Conservation (phyloP, 495 filamentous ascomycete genomes). For the Penicillium herquei region DNA sequence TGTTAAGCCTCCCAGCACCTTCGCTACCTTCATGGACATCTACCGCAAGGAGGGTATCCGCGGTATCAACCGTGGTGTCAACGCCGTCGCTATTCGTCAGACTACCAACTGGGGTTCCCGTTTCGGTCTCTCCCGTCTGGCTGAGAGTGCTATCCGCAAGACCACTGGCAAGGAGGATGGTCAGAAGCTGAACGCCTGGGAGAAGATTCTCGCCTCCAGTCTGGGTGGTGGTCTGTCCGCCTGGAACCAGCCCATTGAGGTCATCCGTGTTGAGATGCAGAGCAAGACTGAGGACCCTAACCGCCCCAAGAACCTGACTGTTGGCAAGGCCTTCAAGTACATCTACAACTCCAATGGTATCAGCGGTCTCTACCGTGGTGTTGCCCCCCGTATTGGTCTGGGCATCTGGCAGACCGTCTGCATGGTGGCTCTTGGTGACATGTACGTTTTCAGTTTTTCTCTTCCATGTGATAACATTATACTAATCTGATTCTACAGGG, state of each 20-base stretch:
- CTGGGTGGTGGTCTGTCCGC: conserved; percentile 91
- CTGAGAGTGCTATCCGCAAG: conserved; percentile 82
- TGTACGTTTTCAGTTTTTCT: conserved; percentile 59
- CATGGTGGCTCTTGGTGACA: conserved; percentile 99
- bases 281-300: conserved; percentile 97
- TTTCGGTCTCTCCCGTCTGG: conserved; percentile 88
- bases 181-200: conserved; percentile 69
- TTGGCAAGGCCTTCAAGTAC: conserved; percentile 87
- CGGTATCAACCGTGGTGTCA: conserved; percentile 97
- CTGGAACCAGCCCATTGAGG: conserved; percentile 99
- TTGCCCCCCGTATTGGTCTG: conserved; percentile 88
- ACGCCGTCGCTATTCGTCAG: conserved; percentile 96
- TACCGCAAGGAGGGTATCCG: conserved; percentile 91
- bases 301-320: conserved; percentile 97
- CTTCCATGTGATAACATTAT: conserved; percentile 26
- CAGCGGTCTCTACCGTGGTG: conserved; percentile 93
- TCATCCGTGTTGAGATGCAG: conserved; percentile 99
- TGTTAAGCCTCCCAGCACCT: conserved; percentile 81
- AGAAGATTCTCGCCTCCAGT: conserved; percentile 88
- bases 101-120: conserved; percentile 99
- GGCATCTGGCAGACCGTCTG: conserved; percentile 99
- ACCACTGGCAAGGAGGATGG: conserved; percentile 75
- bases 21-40: conserved; percentile 94
- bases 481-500: conserved; percentile 61
- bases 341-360: conserved; percentile 88